Conservation (phyloP, 768 basidiomycete genomes). For the Ephemerocybe angulata region DNA sequence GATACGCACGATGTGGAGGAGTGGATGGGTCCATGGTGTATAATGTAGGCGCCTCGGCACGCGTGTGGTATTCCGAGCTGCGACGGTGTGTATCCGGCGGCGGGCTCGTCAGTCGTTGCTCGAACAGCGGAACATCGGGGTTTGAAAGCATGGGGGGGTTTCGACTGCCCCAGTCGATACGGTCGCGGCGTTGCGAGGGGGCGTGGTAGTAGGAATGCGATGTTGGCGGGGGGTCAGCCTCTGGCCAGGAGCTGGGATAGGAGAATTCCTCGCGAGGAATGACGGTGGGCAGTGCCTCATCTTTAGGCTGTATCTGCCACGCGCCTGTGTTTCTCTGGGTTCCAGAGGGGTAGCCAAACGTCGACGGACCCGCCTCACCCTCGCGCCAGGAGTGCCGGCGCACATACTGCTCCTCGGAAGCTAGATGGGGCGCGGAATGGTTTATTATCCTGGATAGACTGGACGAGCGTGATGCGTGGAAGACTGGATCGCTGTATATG, state of each 20-base stretch:
- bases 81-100: no score
- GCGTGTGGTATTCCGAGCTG: no score
- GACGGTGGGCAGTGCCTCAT: not conserved
- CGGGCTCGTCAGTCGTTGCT: no score
- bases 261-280: not conserved
- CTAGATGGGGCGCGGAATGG: constrained; percentile 13
- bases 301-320: not conserved
- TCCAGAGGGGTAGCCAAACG: constrained; percentile 22
- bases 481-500: constrained; percentile 29
- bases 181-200: not conserved
- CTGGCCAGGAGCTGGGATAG: not conserved
- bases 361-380: constrained; percentile 45
- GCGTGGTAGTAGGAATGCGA: not conserved
- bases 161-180: no score
- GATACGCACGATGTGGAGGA: not conserved
- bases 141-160: no score
- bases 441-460: constrained; percentile 20
- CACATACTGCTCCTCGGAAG: constrained; percentile 14
- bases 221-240: not conserved
- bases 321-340: not conserved
- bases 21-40: not conserved
- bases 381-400: constrained; percentile 34
- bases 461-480: constrained; percentile 24
- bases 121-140: no score
- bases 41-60: no score